phyloP scores from a whole-genome alignment of 345 rosid species.

The Punica granatum region DNA sequence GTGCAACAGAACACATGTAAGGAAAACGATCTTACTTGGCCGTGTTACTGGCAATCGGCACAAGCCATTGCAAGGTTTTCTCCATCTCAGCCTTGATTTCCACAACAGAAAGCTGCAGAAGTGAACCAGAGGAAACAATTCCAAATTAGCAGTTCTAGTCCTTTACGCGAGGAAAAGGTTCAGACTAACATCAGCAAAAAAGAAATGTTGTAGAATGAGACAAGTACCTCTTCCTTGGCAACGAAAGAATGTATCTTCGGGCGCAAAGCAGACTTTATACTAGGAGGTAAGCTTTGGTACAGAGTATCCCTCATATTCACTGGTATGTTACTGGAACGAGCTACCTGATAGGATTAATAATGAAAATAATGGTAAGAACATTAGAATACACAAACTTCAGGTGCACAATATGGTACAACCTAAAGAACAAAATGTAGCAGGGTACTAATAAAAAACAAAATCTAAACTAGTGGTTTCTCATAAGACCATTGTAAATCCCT shows the following conservation, averaged over 20 bases:
- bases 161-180: neutral
- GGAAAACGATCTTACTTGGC: conserved; percentile 54
- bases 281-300: conserved; percentile 80
- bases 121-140: neutral
- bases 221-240: conserved; percentile 49
- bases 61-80: conserved; percentile 96
- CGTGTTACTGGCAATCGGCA: conserved; percentile 87
- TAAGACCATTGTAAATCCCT: neutral
- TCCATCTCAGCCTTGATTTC: conserved; percentile 97
- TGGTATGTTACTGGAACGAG: conserved; percentile 78
- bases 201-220: neutral
- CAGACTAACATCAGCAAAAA: neutral
- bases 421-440: neutral
- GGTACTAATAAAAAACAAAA: neutral
- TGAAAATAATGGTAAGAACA: neutral
- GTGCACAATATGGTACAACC: neutral
- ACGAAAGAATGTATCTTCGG: conserved; percentile 52
- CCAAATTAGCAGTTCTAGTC: neutral
- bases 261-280: conserved; percentile 60
- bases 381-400: neutral
- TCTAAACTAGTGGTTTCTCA: neutral
- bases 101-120: conserved; percentile 57
- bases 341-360: conserved; percentile 34
- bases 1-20: neutral
- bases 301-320: conserved; percentile 76